These are phyloP conservation scores for Teunomyces panamensis DNA, from an alignment of 805 yeast species.

Conservation along the genomic window DNA sequence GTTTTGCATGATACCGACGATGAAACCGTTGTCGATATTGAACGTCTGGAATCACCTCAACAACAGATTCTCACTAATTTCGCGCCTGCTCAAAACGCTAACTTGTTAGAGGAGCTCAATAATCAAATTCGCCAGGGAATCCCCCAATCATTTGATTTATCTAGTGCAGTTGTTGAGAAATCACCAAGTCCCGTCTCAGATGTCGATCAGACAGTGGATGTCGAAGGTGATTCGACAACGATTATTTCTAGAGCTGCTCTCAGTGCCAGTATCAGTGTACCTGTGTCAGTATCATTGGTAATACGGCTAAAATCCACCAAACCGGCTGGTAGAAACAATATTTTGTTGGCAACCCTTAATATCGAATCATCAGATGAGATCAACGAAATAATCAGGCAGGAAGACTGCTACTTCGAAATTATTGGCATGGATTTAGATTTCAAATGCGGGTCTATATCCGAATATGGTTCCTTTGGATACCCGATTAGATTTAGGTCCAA, in stretches of 20 bases:
- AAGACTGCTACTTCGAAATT: conserved; percentile 19
- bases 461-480: conserved; percentile 16
- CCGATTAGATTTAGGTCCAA: conserved; percentile 26
- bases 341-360: conserved; percentile 46
- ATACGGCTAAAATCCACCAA: conserved; percentile 46
- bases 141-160: conserved; percentile 5
- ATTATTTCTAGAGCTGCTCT: conserved; percentile 5
- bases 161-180: conserved; percentile 5
- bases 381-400: conserved; percentile 9
- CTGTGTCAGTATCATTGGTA: conserved; percentile 39
- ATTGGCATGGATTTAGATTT: conserved; percentile 21
- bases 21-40: neutral
- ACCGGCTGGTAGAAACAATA: conserved; percentile 46
- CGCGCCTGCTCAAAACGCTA: conserved; percentile 13
- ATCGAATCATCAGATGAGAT: conserved; percentile 46
- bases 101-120: conserved; percentile 17
- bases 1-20: conserved; percentile 12
- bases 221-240: neutral
- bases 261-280: conserved; percentile 15
- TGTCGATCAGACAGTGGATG: neutral
- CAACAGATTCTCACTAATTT: conserved; percentile 14
- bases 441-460: conserved; percentile 25
- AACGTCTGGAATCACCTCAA: conserved; percentile 1
- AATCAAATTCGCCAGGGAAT: conserved; percentile 5
- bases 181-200: neutral